A percentile compares a stretch with the other conserved stretches of the same genome.
Evolutionary conservation across 768 basidiomycete species (phyloP).

Genomic region (Xerocomus brunneocitrinus): DNA sequence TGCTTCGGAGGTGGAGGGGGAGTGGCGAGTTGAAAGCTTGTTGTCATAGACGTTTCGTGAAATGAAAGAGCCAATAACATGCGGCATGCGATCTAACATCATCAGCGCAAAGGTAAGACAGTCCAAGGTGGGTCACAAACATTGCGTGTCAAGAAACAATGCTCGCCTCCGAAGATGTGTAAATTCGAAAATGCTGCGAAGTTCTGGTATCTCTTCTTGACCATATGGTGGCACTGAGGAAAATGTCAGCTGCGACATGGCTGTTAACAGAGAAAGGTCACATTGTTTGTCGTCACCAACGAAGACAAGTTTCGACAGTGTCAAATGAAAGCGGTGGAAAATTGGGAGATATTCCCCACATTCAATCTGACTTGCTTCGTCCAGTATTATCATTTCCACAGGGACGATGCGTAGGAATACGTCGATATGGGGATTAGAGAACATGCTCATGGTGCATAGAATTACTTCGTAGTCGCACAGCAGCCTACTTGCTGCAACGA

Average conservation of each 20-base stretch:
- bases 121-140: conserved; percentile 36
- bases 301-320: conserved; percentile 34
- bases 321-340: conserved; percentile 22
- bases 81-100: conserved; percentile 73
- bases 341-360: conserved; percentile 38
- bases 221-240: conserved; percentile 71
- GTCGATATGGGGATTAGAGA: conserved; percentile 28
- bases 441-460: conserved; percentile 47
- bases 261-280: conserved; percentile 6
- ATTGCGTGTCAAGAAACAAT: conserved; percentile 66
- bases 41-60: conserved; percentile 59
- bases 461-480: conserved; percentile 35
- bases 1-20: conserved; percentile 30
- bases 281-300: conserved; percentile 39
- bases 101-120: neutral
- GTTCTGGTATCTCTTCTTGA: conserved; percentile 58
- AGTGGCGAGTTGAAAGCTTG: conserved; percentile 55
- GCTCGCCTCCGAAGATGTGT: conserved; percentile 47
- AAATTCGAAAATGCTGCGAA: conserved; percentile 74
- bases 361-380: conserved; percentile 48
- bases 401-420: conserved; percentile 29
- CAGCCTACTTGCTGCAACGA: conserved; percentile 14
- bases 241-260: neutral
- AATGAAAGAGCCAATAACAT: conserved; percentile 66
- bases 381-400: conserved; percentile 37